These are phyloP conservation scores for Blastobotrys arbuscula DNA, from an alignment of 1,139 yeast species.

Conservation along the genomic window DNA sequence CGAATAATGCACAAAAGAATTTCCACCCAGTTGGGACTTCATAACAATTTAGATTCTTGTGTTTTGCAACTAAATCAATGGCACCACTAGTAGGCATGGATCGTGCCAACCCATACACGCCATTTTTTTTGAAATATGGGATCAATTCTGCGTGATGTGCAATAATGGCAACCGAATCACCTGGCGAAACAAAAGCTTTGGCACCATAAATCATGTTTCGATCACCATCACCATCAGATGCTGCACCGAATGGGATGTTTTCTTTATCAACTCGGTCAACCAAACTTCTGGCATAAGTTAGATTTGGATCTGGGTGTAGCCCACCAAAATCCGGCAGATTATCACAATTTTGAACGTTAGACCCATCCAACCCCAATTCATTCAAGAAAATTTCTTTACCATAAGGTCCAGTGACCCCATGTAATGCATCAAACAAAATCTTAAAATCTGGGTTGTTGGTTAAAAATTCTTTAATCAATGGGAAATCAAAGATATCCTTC, in stretches of 20 bases:
- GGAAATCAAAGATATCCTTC: conserved; percentile 85
- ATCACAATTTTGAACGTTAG: conserved; percentile 66
- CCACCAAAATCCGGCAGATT: conserved; percentile 96
- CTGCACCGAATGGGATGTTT: conserved; percentile 90
- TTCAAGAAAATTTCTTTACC: conserved; percentile 79
- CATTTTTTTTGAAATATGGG: conserved; percentile 83
- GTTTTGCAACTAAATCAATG: conserved; percentile 81
- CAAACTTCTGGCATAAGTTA: conserved; percentile 85
- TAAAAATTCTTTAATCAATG: conserved; percentile 68
- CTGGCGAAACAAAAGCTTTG: conserved; percentile 93
- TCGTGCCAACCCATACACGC: conserved; percentile 92
- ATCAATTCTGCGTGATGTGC: conserved; percentile 86
- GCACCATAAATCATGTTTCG: conserved; percentile 98
- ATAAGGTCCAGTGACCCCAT: conserved; percentile 97
- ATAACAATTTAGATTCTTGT: conserved; percentile 67
- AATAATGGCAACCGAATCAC: conserved; percentile 96
- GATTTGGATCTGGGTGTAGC: conserved; percentile 94
- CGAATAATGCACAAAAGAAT: conserved; percentile 92
- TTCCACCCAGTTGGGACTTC: conserved; percentile 99
- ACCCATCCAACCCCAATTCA: conserved; percentile 70
- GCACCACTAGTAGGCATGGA: conserved; percentile 98
- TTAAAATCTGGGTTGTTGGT: conserved; percentile 53
- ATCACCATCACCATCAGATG: conserved; percentile 98
- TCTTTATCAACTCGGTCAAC: conserved; percentile 80
- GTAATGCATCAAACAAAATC: conserved; percentile 81